Base-by-base conservation (phyloP, 805 yeast genomes). In the Candida argentea region DNA sequence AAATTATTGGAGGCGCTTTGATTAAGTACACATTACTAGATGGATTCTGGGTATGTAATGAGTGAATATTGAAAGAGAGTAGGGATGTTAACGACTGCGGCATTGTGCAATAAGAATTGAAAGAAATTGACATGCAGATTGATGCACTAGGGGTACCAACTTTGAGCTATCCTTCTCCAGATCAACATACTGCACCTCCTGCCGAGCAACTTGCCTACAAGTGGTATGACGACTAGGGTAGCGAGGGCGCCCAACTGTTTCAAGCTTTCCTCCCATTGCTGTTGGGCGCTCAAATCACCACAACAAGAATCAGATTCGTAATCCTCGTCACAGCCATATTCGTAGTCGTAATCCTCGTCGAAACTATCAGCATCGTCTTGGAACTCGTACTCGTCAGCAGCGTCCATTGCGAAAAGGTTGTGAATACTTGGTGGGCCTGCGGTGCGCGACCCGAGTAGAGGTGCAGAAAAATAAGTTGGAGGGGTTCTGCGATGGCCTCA, bases 181-280 rank as follows among this genome's bases (percentile, higher is more conserved):
- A 58, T 34, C 3, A 55, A 24, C 33, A 59, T 62, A 21, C 39
- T 25, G 27, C 64, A 52, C 37, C 75, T 50, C 37, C 87, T 63
- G 3, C 91, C 91, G 26, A 79, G 37, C 24, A 72, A 61, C 46
- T 75, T 77, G 4, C 87, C 87, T 12, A 76, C 40, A 33, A 78
- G 44, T 2, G 91, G 91, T 29, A 79, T 55, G 20, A 79, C 41
- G 9, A 80, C 72, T 50, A 73, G 63, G 31, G 67, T 70, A 19
- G 76, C 50, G 20, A 77, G 60, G n/a, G 69, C 68, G 22, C 61
- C 62, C 31, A 80, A 44, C 47, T 79, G 86, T 25, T 56, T 54
- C 26, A 79, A 35, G 20, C 79, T 73, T 40, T 75, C 81, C 29
- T 78, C 81, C 86, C 86, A 79, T 41, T 79, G 84, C 38, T 72